Base-by-base conservation (phyloP, 805 yeast species). In the Cyberlindnera sargentensis region DNA sequence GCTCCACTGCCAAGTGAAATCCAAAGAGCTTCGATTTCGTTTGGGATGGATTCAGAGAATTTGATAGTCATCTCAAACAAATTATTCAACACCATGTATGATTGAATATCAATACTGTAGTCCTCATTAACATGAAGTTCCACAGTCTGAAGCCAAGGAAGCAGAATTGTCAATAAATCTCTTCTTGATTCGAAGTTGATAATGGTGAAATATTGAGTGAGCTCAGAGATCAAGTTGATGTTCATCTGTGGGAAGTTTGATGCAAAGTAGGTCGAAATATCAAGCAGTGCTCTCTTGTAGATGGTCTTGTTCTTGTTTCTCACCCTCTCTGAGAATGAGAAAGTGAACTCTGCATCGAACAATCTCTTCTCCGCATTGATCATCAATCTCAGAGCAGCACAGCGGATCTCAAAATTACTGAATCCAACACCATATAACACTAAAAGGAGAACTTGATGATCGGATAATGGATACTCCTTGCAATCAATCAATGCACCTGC, bases 11-110 rank as follows among this genome's bases (percentile, higher is more conserved):
- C 96, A n/a, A 93, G 67, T 0, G 97, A 91, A 5, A 86, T 88
- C 99, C 99, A 93, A 24, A 93, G 63, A 0, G 95, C 95, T 60
- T 90, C 97, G 8, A 93, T 87, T 53, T 89, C 98, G 53, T 83
- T 84, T 36, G 87, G 86, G 51, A 87, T 78, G 10, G 71, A 69
- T 38, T 82, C 81, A 41, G 90, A 78, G 52, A 82, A 85, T 46
- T 78, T 78, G 32, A 88, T 78, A 0, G 97, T 88, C 34, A 93
- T 82, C 52, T 87, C 97, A 60, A 90, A 78, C 43, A 91, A 64
- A 49, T 90, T 89, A 48, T 75, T 76, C 51, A 91, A 56, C 2
- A 88, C 87, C 95, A 90, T 87, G 40, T 72, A 67, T 3, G 74
- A 60, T 29, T 58, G 45, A 32, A 50, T 60, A 34, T 70, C 73